Base-by-base conservation (phyloP, 2,329 filamentous ascomycete genomes). In the Colletotrichum gloeosporioides region DNA sequence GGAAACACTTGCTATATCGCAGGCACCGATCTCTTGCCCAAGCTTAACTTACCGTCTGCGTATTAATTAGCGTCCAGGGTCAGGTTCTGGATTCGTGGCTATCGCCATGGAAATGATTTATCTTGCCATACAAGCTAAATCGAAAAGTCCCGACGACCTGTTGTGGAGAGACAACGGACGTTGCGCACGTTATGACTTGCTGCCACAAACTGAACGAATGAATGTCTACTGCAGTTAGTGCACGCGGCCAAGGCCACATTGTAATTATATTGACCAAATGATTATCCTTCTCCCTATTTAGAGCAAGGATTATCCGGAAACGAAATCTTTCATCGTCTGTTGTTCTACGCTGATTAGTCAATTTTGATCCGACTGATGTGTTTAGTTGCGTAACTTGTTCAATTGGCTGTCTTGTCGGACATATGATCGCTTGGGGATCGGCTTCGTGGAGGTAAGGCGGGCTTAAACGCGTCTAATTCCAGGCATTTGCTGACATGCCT, bases 201-300 rank as follows among this genome's bases (percentile, higher is more conserved):
- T 44, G 36, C 2, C 8, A 8, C 16, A 9, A 18, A 18, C 16
- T n/a, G 36, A n/a, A 44, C 2, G 3, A 9, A 10, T 10, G 6
- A 0, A 44, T 3, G 4, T 6, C 16, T 10, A 6, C 18, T 44
- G 39, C 18, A 4, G 1, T 44, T 18, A 4, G 8, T 18, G 36
- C 2, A 18, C 18, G 18, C 16, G 39, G 39, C 18, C 39, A 10
- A 44, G 8, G 5, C 9, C 9, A 44, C n/a, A 18, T 1, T 6
- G 18, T 5, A 10, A 6, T n/a, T 4, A 10, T 6, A 0, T 44
- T 5, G 5, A n/a, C 12, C 5, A 12, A n/a, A 3, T 3, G 3
- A 1, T 6, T 3, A 6, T 10, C 9, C 18, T 44, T 44, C 39
- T 44, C 2, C 4, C 18, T 12, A 18, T 3, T n/a, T n/a, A 2